phyloP scores from a whole-genome alignment of 352 stramenopile species.

The Phytophthora idaei region DNA sequence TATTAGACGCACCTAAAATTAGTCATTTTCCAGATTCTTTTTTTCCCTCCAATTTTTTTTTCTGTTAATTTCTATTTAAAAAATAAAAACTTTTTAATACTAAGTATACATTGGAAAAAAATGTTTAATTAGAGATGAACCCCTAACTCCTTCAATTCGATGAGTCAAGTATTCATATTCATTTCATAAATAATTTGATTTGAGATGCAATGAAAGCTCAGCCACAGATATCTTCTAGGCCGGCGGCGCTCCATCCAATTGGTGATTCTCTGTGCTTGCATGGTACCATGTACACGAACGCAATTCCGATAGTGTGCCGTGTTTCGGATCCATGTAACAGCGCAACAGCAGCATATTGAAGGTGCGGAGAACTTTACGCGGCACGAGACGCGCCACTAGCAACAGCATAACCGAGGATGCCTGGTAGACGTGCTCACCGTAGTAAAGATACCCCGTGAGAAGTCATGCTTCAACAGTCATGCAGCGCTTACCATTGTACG shows the following conservation, averaged over 20 bases:
- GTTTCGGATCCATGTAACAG: constrained; percentile 19
- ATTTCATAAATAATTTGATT: too few species aligned
- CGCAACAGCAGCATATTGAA: constrained; percentile 32
- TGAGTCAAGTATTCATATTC: too few species aligned
- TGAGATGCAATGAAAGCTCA: too few species aligned
- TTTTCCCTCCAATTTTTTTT: too few species aligned
- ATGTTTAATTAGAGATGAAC: too few species aligned
- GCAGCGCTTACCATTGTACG: constrained; percentile 21
- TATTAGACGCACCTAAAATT: too few species aligned
- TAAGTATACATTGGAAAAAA: too few species aligned
- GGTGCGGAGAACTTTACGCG: constrained; percentile 18
- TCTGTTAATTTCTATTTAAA: too few species aligned
- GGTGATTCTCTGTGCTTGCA: constrained; percentile 27
- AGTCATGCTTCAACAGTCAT: constrained; percentile 23
- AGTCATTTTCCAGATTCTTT: too few species aligned
- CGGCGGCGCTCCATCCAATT: background rate
- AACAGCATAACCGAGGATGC: constrained; percentile 18
- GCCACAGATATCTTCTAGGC: background rate
- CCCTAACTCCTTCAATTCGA: too few species aligned
- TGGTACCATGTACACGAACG: constrained; percentile 26
- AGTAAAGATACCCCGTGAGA: constrained; percentile 28
- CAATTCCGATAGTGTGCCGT: constrained; percentile 10
- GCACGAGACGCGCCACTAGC: constrained; percentile 15
- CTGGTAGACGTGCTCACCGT: constrained; percentile 2
- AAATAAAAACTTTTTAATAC: too few species aligned